A percentile compares a stretch with the other conserved stretches of the same genome.
These are phyloP conservation scores for Guillardia theta DNA, from an alignment of 78 protist species.

Conservation along the genomic window DNA sequence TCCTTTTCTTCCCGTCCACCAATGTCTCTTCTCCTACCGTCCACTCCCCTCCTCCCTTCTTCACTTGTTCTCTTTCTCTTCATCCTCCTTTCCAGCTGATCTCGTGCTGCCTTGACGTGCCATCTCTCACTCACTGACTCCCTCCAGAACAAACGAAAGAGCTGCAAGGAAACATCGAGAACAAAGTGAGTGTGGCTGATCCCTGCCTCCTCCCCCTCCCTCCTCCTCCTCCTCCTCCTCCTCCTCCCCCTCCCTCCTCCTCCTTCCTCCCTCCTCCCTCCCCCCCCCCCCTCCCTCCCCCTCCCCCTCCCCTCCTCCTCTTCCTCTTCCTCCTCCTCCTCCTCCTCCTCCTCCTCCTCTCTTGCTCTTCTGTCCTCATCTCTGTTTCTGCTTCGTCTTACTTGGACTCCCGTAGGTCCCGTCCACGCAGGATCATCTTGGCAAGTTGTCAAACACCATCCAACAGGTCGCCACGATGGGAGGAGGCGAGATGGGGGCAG, in stretches of 20 bases:
- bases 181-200: background rate
- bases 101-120: no score
- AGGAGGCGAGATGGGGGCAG: no score
- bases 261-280: background rate
- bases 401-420: no score
- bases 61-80: background rate
- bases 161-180: no score
- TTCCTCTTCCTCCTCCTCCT: background rate
- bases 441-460: no score
- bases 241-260: background rate
- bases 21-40: background rate
- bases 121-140: no score
- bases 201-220: background rate
- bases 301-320: background rate
- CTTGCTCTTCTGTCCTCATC: background rate
- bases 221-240: background rate
- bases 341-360: background rate
- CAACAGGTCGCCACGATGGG: no score
- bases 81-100: no score
- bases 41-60: background rate
- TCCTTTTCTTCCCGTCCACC: no score
- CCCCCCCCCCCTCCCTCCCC: background rate
- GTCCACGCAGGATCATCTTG: no score
- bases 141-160: no score
- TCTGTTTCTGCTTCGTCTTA: background rate